Percentiles rank a stretch among this genome's conserved stretches.
Evolutionary conservation across 768 basidiomycete species (phyloP).

Genomic region (Suillus variegatus): DNA sequence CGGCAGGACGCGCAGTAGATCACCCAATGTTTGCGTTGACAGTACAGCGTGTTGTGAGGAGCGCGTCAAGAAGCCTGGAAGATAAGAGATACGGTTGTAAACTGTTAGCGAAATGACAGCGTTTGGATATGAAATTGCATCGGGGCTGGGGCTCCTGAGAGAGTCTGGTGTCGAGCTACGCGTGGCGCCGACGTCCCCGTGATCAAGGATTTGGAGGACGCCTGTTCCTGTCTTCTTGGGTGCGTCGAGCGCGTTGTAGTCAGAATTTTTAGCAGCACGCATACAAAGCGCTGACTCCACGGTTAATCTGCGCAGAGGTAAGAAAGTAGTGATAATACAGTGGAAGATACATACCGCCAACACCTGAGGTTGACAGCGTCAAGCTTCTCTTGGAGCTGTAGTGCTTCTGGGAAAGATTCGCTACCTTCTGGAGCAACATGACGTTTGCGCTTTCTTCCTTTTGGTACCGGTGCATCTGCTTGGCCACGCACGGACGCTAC

Average conservation of each 20-base stretch:
- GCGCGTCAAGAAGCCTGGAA: slow-evolving; percentile 57
- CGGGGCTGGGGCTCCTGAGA: background rate
- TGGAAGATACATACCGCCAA: slow-evolving; percentile 53
- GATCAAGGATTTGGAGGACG: slow-evolving; percentile 22
- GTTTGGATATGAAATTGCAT: slow-evolving; percentile 23
- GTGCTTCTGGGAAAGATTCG: slow-evolving; percentile 47
- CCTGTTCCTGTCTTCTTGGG: slow-evolving; percentile 35
- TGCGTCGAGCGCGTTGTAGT: slow-evolving; percentile 56
- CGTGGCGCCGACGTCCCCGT: background rate
- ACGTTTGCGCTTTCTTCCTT: slow-evolving; percentile 38
- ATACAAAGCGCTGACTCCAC: slow-evolving; percentile 61
- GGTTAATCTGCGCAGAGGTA: slow-evolving; percentile 41
- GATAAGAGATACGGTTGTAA: slow-evolving; percentile 62
- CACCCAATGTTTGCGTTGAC: slow-evolving; percentile 72
- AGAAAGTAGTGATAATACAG: background rate
- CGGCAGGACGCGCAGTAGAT: slow-evolving; percentile 58
- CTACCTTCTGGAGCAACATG: slow-evolving; percentile 18
- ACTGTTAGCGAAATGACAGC: slow-evolving; percentile 62
- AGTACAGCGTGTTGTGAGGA: slow-evolving; percentile 68
- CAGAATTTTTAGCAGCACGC: slow-evolving; percentile 62
- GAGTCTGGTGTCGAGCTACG: background rate
- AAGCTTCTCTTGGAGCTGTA: slow-evolving; percentile 50
- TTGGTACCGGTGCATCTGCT: slow-evolving; percentile 29
- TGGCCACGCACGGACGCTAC: slow-evolving; percentile 39
- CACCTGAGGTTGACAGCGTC: slow-evolving; percentile 53